These are phyloP conservation scores for Scutellaria barbata DNA, from an alignment of 257 asterid species.

Conservation along the genomic window DNA sequence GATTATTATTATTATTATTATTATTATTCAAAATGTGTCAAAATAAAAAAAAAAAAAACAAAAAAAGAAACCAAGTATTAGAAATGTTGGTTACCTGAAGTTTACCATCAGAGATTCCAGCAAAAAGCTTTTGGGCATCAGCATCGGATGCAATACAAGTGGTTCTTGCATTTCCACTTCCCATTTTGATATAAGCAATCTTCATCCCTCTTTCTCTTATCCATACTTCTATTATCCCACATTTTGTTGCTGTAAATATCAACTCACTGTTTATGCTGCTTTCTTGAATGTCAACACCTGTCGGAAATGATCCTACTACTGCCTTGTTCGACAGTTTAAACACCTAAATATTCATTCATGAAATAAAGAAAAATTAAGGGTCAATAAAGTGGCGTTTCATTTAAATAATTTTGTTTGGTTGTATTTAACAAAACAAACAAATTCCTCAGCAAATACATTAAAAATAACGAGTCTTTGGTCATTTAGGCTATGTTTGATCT, in stretches of 20 bases:
- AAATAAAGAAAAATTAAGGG: too few species aligned
- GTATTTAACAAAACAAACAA: too few species aligned
- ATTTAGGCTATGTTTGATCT: too few species aligned
- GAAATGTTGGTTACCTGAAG: constrained; percentile 52
- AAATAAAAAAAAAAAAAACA: too few species aligned
- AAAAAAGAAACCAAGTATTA: neutral
- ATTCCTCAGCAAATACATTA: too few species aligned
- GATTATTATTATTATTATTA: too few species aligned
- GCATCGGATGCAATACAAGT: constrained; percentile 54
- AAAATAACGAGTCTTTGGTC: too few species aligned
- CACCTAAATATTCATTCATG: too few species aligned
- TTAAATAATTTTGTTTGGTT: too few species aligned
- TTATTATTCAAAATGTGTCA: too few species aligned
- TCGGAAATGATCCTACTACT: constrained; percentile 57
- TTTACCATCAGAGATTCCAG: constrained; percentile 72
- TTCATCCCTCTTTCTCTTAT: constrained; percentile 56
- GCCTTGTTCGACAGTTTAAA: constrained; percentile 76
- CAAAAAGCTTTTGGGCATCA: constrained; percentile 71
- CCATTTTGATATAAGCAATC: constrained; percentile 56
- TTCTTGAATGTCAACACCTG: constrained; percentile 59
- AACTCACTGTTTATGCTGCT: constrained; percentile 57
- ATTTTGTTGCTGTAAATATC: constrained; percentile 66
- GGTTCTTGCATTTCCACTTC: constrained; percentile 46
- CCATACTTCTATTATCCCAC: constrained; percentile 79
- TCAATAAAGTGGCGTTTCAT: too few species aligned